Evolutionary conservation across 208 protist genomes (phyloP).

Genomic region (Trypanosoma boissoni): DNA sequence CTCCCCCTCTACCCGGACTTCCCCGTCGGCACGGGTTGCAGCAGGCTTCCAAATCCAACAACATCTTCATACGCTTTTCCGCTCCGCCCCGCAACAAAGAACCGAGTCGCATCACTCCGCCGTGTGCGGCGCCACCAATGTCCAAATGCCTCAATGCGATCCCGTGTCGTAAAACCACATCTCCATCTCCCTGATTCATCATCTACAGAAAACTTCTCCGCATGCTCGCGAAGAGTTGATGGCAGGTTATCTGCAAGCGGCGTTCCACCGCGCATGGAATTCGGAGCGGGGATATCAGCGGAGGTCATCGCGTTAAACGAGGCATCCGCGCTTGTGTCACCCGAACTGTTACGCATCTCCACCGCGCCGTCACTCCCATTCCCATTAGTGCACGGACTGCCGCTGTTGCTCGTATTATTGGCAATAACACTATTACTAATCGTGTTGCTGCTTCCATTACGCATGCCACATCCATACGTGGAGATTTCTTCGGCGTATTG

Average conservation of each 20-base stretch:
- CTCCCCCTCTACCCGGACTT: too few species aligned
- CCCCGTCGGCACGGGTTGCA: neutral
- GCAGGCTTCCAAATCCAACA: slow-evolving; percentile 25
- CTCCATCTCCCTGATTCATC: too few species aligned
- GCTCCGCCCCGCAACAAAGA: slow-evolving; percentile 25
- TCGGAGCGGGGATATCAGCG: too few species aligned
- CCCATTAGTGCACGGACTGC: too few species aligned
- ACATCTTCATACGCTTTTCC: slow-evolving; percentile 26
- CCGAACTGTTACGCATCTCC: too few species aligned
- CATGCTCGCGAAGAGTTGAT: neutral
- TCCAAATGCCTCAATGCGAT: slow-evolving; percentile 33
- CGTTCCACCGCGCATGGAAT: too few species aligned
- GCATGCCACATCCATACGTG: neutral
- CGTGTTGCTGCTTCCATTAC: neutral
- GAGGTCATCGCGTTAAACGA: too few species aligned
- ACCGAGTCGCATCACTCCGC: slow-evolving; percentile 29
- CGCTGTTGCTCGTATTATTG: neutral
- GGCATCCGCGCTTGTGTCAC: too few species aligned
- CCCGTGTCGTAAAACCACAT: too few species aligned
- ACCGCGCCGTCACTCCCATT: too few species aligned
- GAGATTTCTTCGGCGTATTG: slow-evolving; percentile 10
- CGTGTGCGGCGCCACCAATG: slow-evolving; percentile 33
- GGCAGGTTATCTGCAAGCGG: too few species aligned
- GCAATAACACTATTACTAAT: neutral
- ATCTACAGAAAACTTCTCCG: neutral